These are phyloP conservation scores for Uronychia binucleata DNA, from an alignment of 73 alveolate genomes.

Conservation along the genomic window DNA sequence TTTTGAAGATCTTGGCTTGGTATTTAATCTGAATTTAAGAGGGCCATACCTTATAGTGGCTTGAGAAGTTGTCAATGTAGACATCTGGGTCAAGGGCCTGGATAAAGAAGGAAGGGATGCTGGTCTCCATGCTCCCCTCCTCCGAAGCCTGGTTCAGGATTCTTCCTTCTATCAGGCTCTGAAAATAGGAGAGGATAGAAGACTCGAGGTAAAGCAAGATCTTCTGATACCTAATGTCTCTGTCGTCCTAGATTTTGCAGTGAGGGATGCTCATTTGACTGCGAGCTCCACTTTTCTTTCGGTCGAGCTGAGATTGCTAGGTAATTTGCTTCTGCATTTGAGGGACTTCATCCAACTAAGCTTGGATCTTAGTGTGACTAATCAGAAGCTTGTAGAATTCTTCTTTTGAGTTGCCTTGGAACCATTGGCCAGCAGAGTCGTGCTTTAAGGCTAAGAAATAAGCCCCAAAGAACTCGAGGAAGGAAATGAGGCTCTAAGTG, in stretches of 20 bases:
- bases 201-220: neutral
- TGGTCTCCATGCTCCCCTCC: neutral
- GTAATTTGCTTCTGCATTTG: neutral
- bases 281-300: too few species aligned
- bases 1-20: neutral
- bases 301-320: neutral
- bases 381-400: neutral
- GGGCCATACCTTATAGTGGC: too few species aligned
- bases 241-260: neutral
- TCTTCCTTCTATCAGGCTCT: neutral
- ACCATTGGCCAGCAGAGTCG: neutral
- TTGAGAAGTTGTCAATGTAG: slow-evolving; percentile 4
- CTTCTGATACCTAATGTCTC: neutral
- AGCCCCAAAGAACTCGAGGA: slow-evolving; percentile 5
- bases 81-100: neutral
- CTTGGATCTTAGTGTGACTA: neutral
- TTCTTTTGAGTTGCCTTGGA: slow-evolving; percentile 1
- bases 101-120: neutral
- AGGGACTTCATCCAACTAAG: neutral
- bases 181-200: neutral
- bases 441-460: neutral
- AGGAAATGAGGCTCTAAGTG: neutral
- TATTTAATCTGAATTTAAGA: too few species aligned
- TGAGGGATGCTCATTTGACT: too few species aligned
- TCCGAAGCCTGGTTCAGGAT: neutral